Evolutionary conservation across 1,284 basidiomycete species (phyloP), one percentile per base, ranked within the genome.

Genomic region (Leccinum laetum): DNA sequence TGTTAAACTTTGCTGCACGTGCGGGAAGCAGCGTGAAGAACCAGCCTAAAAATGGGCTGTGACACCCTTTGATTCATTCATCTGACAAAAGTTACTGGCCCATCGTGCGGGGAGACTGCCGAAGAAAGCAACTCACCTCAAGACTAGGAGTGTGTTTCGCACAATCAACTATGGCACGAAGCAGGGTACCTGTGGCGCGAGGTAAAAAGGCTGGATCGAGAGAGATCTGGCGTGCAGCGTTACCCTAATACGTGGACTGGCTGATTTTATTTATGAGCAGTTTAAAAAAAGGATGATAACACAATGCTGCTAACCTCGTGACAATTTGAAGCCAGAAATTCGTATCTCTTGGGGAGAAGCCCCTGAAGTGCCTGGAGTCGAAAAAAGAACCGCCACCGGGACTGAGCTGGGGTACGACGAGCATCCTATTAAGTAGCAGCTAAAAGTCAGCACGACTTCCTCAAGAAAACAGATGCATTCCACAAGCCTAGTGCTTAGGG

Each of bases 91-190:
- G 18, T 57, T 21, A 13, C 32, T 14, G 21, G n/a, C 29, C 18
- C 46, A 37, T 11, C 64, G 64, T 59, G 67, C 3, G 39, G 59
- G 14, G n/a, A 55, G 44, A 37, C 29, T 29, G 16, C 58, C 7
- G 55, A 59, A 26, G 16, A 49, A 18, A 11, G 46, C 10, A 21
- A 49, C 9, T 37, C 11, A 37, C 16, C 26, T 2, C 26, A 52
- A 21, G 9, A n/a, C n/a, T 9, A 21, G 37, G 53, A 4, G 21
- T 41, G 11, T 53, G 4, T 18, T 24, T 41, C 14, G 39, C 18
- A 35, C 49, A 52, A 52, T 8, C 26, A 37, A 35, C 26, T 16
- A 55, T 18, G 9, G 39, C 14, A 14, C 52, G 21, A 37, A 4
- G n/a, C 26, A 53, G n/a, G 26, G 46, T 49, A 13, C 46, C 44